phyloP scores from a whole-genome alignment of 2,329 filamentous ascomycete genomes.

The Alternaria triticina region DNA sequence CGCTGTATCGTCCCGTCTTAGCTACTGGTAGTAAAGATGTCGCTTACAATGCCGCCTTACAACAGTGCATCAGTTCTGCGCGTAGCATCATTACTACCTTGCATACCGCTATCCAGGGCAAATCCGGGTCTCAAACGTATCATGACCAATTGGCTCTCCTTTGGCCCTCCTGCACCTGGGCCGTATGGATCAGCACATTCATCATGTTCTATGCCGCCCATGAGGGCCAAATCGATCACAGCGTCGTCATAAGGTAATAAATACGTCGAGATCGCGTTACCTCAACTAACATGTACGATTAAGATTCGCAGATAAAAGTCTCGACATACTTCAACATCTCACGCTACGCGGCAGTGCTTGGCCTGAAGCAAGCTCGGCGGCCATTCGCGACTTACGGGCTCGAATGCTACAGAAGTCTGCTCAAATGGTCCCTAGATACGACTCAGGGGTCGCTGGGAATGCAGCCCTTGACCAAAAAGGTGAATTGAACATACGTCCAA shows the following conservation, averaged over 20 bases:
- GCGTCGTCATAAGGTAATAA: conserved; percentile 51
- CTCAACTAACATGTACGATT: conserved; percentile 1
- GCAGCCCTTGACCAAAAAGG: not conserved
- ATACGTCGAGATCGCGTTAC: not conserved
- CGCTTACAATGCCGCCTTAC: conserved; percentile 57
- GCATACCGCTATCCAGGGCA: conserved; percentile 31
- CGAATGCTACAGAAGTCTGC: conserved; percentile 14
- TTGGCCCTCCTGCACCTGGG: conserved; percentile 62
- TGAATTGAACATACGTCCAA: not conserved
- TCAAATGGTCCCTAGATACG: not conserved
- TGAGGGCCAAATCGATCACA: conserved; percentile 51
- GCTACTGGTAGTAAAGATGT: conserved; percentile 54
- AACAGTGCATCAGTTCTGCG: conserved; percentile 60
- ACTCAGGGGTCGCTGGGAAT: not conserved
- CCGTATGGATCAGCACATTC: conserved; percentile 61
- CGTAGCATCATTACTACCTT: conserved; percentile 55
- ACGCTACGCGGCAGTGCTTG: conserved; percentile 34
- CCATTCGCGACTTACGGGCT: conserved; percentile 31
- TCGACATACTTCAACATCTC: conserved; percentile 34
- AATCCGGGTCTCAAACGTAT: not conserved
- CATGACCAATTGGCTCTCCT: conserved; percentile 44
- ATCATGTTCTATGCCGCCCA: conserved; percentile 60
- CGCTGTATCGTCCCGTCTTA: conserved; percentile 59
- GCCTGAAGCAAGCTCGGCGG: conserved; percentile 39
- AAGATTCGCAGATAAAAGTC: conserved; percentile 33